Base-by-base conservation (phyloP, 345 rosid genomes). In the Brassica incana region DNA sequence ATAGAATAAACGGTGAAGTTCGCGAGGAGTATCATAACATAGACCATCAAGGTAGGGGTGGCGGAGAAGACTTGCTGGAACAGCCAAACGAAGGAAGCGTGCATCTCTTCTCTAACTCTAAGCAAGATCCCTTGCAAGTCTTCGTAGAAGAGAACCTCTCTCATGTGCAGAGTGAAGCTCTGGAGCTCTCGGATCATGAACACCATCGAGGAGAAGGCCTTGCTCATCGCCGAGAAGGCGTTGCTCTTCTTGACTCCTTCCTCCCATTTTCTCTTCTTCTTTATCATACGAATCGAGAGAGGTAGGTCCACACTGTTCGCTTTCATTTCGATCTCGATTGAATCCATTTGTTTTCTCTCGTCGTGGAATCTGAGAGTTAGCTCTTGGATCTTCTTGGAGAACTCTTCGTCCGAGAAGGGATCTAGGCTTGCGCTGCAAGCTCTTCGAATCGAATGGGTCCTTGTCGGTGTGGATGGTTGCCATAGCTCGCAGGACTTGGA, bases 151-250 rank as follows among this genome's bases (percentile, higher is more conserved):
- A 89, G 80, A 72, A 85, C 1, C 83, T 91, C 96, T 58, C 98
- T 85, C 97, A 91, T 90, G 40, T 89, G 99, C 12, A 95, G 29
- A 33, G 89, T 77, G 74, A 80, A 90, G 80, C 96, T 87, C 0
- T 93, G 98, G 6, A 95, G 84, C 79, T 95, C 99, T 0, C 92
- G 77, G 59, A 95, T 89, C 76, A 95, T 95, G 50, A 93, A 95
- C 80, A 95, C 99, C 99, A 90, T 90, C 0, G 99, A 95, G 2
- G 97, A 90, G 32, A 95, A 95, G 2, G 99, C 99, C 78, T 82
- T 91, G 63, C 85, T 93, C 77, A 95, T 81, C 85, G 12, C 80
- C 90, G 0, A 36, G 2, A 9, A 36, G 2, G 90, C 83, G 74
- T 90, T 94, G 87, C 90, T 45, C 88, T 91, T 91, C 38, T 78